Percentiles rank a stretch among this genome's conserved stretches.
Evolutionary conservation across 805 yeast species (phyloP).

Genomic region (Metschnikowia continentalis): DNA sequence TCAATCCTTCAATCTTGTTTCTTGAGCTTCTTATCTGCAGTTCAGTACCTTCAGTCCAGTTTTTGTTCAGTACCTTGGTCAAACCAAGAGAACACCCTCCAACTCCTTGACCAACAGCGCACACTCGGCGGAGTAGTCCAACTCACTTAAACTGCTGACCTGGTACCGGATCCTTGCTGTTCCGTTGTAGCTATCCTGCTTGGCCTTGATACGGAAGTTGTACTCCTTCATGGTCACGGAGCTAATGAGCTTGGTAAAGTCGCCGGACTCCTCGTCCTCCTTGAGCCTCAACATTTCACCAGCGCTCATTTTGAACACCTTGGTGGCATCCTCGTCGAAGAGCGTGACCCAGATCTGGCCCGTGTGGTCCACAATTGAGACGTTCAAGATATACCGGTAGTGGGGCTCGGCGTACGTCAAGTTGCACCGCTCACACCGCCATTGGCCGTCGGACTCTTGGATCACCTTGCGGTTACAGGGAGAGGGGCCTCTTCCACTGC

Average conservation of each 20-base stretch:
- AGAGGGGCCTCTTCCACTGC: slow-evolving; percentile 26
- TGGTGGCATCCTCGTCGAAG: slow-evolving; percentile 80
- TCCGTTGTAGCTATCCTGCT: slow-evolving; percentile 81
- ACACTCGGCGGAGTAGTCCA: slow-evolving; percentile 59
- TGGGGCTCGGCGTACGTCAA: slow-evolving; percentile 61
- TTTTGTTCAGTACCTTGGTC: neutral
- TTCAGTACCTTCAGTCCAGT: no score
- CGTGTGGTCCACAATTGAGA: slow-evolving; percentile 72
- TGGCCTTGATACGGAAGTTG: slow-evolving; percentile 73
- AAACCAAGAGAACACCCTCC: slow-evolving; percentile 13
- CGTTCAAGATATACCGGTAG: slow-evolving; percentile 75
- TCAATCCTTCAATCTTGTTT: no score
- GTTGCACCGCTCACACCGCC: slow-evolving; percentile 95
- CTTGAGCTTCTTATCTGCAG: no score
- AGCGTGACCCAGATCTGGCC: slow-evolving; percentile 84
- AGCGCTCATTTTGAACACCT: slow-evolving; percentile 60
- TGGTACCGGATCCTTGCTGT: slow-evolving; percentile 71
- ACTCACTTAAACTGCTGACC: slow-evolving; percentile 47
- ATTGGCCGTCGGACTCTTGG: slow-evolving; percentile 63
- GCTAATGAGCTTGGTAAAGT: slow-evolving; percentile 43
- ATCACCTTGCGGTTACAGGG: slow-evolving; percentile 79
- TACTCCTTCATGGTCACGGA: slow-evolving; percentile 62
- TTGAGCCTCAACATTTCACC: slow-evolving; percentile 53
- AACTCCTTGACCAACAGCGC: slow-evolving; percentile 50
- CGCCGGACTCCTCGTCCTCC: slow-evolving; percentile 35